Percentiles rank a stretch among this genome's conserved stretches.
phyloP scores from a whole-genome alignment of 1,284 basidiomycete genomes.

The Melanopsichium pennsylvanicum region DNA sequence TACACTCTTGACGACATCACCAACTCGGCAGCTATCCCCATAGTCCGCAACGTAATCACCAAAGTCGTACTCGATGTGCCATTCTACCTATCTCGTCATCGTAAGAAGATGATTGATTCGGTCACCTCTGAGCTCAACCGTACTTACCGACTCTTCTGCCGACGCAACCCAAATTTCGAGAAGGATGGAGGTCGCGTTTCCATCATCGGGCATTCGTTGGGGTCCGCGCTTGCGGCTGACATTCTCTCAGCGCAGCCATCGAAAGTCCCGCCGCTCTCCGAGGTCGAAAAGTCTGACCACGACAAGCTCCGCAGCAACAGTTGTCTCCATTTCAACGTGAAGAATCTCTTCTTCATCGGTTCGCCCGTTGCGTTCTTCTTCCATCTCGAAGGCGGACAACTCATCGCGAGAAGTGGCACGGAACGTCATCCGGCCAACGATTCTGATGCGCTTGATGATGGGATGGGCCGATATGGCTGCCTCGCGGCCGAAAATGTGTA shows the following conservation, averaged over 20 bases:
- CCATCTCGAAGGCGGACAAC: constrained; percentile 70
- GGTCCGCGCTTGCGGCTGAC: constrained; percentile 70
- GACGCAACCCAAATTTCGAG: constrained; percentile 68
- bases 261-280: constrained; percentile 58
- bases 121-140: constrained; percentile 63
- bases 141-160: constrained; percentile 71
- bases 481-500: constrained; percentile 69
- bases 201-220: constrained; percentile 68
- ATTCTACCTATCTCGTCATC: constrained; percentile 67
- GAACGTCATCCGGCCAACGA: constrained; percentile 67
- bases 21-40: constrained; percentile 48
- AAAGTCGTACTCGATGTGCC: constrained; percentile 70
- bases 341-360: constrained; percentile 70
- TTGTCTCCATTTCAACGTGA: constrained; percentile 66
- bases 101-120: constrained; percentile 68
- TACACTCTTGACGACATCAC: constrained; percentile 67
- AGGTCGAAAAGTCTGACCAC: constrained; percentile 9
- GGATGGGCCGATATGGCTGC: constrained; percentile 69
- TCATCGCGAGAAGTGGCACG: constrained; percentile 69
- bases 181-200: constrained; percentile 68
- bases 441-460: constrained; percentile 62
- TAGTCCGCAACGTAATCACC: constrained; percentile 52
- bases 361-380: constrained; percentile 71
- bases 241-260: constrained; percentile 71
- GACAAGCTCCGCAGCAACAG: constrained; percentile 25